A percentile compares a stretch with the other conserved stretches of the same genome.
Conservation (phyloP, 768 basidiomycete genomes). For the Suillus luteus region DNA sequence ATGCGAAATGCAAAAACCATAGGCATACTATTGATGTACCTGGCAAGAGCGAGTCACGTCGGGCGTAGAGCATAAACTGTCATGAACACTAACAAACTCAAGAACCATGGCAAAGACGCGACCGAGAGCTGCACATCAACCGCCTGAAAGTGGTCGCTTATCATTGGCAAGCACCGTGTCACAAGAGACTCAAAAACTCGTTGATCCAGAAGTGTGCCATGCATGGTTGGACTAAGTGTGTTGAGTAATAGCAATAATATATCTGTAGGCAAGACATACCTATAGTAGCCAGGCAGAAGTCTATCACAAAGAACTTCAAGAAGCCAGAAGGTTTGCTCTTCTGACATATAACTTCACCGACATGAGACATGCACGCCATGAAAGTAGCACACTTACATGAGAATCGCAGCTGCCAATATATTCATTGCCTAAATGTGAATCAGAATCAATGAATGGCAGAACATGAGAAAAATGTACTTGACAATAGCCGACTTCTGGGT, state of each 20-base stretch:
- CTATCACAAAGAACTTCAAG: constrained; percentile 94
- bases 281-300: constrained; percentile 95
- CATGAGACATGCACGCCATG: constrained; percentile 15
- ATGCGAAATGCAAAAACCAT: constrained; percentile 98
- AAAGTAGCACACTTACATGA: constrained; percentile 60
- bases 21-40: constrained; percentile 92
- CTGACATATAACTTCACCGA: constrained; percentile 86
- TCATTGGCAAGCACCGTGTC: constrained; percentile 83
- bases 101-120: constrained; percentile 96
- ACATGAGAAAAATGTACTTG: constrained; percentile 52
- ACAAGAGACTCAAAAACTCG: constrained; percentile 96
- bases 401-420: constrained; percentile 91
- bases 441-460: constrained; percentile 5
- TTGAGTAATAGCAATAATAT: constrained; percentile 8
- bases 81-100: constrained; percentile 76
- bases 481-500: constrained; percentile 93
- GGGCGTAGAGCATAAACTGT: neutral
- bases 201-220: constrained; percentile 97
- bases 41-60: constrained; percentile 27
- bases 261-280: constrained; percentile 47
- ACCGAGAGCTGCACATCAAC: constrained; percentile 98
- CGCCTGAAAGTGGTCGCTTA: constrained; percentile 86
- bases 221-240: constrained; percentile 84
- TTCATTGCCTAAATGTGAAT: constrained; percentile 80
- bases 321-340: constrained; percentile 98